Conservation (phyloP, 495 filamentous ascomycete species). For the Tuber brumale region DNA sequence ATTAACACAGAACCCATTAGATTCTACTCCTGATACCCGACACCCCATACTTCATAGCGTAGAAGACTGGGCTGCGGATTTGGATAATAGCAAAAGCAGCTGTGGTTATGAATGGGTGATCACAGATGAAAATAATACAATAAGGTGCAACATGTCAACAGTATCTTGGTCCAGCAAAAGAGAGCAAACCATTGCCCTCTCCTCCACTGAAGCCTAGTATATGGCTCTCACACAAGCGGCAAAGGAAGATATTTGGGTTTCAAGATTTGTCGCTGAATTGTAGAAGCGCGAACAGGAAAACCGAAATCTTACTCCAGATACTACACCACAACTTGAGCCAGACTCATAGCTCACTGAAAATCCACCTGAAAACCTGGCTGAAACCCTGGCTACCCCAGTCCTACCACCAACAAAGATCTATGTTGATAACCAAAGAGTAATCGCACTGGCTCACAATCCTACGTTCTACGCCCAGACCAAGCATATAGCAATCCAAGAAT, state of each 20-base stretch:
- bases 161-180: not conserved
- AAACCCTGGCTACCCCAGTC: too few relatives aligned
- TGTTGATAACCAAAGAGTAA: not conserved
- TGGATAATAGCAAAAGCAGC: not conserved
- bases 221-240: not conserved
- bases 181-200: not conserved
- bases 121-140: not conserved
- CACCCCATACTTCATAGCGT: not conserved
- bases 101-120: not conserved
- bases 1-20: too few relatives aligned
- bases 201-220: not conserved
- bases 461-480: not conserved
- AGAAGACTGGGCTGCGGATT: not conserved
- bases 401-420: not conserved
- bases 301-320: accelerated
- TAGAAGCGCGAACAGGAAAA: not conserved
- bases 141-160: not conserved
- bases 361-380: too few relatives aligned
- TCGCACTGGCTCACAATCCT: not conserved
- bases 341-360: too few relatives aligned
- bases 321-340: too few relatives aligned
- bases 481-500: not conserved
- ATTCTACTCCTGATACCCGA: too few relatives aligned
- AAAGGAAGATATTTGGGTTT: not conserved
- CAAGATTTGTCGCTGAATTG: not conserved